Evolutionary conservation across 148 eudicot genomes (phyloP), one percentile per base, ranked within the genome.

Genomic region (Rhododendron williamsianum): DNA sequence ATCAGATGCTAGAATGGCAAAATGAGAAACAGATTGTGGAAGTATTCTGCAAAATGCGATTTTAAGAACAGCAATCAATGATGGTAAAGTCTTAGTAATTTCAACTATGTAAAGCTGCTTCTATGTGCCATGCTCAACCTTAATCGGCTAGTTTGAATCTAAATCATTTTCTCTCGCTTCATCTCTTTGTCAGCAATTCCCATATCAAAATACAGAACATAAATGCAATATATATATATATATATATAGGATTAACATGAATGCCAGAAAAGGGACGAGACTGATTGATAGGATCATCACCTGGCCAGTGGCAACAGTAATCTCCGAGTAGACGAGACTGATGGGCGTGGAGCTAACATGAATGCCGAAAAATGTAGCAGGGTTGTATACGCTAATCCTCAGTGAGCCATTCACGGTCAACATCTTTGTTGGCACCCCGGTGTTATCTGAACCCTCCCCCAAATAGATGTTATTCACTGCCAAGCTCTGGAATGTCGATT

Each of bases 281-380:
- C 74, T 10, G 19, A 45, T 15, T 43, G 38, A 49, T 45, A 69
- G 9, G 74, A 82, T 2, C n/a, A 41, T 84, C 78, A 97, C 99
- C 96, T 94, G 94, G 21, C 98, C 99, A 9, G 96, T 92, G 72
- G 98, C 98, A 77, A 95, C 94, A 1, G 88, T 81, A 23, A 97
- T 93, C 51, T 92, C 85, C 1, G 98, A 95, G 84, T 93, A 97
- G 71, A 92, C 81, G 82, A 97, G 94, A 83, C 89, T 86, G 84
- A 97, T 90, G 16, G 99, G 95, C 0, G 91, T 84, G 6, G 99
- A 92, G 89, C 86, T 91, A 81, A 97, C 94, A 89, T 93, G 98
- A 49, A 97, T 89, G 60, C 98, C 99, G 16, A 91, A 97, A 81
- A 97, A 97, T 7, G 99, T 92, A 80, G 98, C 99, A 13, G 99